Percentiles rank a stretch among this genome's conserved stretches.
Evolutionary conservation across 257 asterid genomes (phyloP).

Genomic region (Nicotiana noctiflora): DNA sequence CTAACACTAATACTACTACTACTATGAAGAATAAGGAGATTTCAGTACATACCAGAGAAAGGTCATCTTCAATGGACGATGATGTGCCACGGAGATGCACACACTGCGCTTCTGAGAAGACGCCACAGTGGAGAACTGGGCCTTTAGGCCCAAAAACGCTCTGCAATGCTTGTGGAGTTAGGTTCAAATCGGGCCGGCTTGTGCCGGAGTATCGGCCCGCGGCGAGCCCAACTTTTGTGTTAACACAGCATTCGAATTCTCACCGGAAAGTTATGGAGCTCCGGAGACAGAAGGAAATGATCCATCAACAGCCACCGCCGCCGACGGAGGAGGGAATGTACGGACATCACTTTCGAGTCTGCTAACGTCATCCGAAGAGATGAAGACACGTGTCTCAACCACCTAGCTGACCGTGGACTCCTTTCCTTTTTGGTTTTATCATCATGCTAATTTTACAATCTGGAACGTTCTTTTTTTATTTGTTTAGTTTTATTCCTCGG

Average conservation of each 20-base stretch:
- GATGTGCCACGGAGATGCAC: slow-evolving; percentile 52
- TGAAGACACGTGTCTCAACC: background rate
- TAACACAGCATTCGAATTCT: slow-evolving; percentile 78
- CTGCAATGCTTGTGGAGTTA: slow-evolving; percentile 84
- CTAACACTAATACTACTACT: background rate
- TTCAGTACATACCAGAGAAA: slow-evolving; percentile 12
- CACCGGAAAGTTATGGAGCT: slow-evolving; percentile 76
- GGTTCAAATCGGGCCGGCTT: slow-evolving; percentile 69
- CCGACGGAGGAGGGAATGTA: slow-evolving; percentile 37
- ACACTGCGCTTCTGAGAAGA: slow-evolving; percentile 77
- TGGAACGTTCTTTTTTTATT: background rate
- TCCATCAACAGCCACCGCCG: slow-evolving; percentile 32
- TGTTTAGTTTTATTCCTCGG: background rate
- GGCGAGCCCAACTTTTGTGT: slow-evolving; percentile 79
- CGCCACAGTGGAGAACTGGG: slow-evolving; percentile 87
- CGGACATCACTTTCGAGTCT: slow-evolving; percentile 37
- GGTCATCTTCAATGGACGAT: slow-evolving; percentile 1
- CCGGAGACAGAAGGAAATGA: slow-evolving; percentile 63
- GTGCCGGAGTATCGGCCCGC: slow-evolving; percentile 87
- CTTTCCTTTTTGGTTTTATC: background rate
- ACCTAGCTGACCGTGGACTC: background rate
- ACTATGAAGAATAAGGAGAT: slow-evolving; percentile 12
- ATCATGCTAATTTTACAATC: background rate
- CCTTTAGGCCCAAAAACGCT: slow-evolving; percentile 76
- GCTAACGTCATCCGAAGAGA: slow-evolving; percentile 27